A percentile compares a stretch with the other conserved stretches of the same genome.
phyloP scores from a whole-genome alignment of 352 stramenopile genomes.

The Phytophthora podocarpi region DNA sequence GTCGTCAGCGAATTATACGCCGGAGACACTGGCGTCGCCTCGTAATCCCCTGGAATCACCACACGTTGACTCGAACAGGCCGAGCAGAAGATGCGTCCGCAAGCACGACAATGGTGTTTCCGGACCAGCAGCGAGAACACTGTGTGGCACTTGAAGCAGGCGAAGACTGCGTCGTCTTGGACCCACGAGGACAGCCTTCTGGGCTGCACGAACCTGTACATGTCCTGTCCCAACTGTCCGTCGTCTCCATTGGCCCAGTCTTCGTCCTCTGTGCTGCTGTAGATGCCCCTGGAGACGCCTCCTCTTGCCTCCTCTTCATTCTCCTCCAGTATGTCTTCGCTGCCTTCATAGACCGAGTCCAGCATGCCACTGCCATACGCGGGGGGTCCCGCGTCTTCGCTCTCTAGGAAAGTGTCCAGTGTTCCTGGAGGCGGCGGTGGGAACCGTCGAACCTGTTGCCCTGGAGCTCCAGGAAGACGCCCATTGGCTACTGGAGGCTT shows the following conservation, averaged over 20 bases:
- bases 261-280: conserved; percentile 59
- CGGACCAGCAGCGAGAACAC: conserved; percentile 81
- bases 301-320: conserved; percentile 11
- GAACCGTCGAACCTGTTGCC: conserved; percentile 7
- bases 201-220: conserved; percentile 87
- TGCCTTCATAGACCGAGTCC: conserved; percentile 65
- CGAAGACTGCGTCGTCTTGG: conserved; percentile 85
- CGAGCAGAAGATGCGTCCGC: conserved; percentile 83
- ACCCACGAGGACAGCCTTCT: conserved; percentile 81
- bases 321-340: conserved; percentile 48
- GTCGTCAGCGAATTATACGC: conserved; percentile 66
- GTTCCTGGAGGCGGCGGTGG: conserved; percentile 12
- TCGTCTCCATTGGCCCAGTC: conserved; percentile 64
- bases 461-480: neutral
- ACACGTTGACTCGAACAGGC: conserved; percentile 82
- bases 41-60: conserved; percentile 81
- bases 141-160: conserved; percentile 86
- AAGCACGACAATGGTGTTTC: conserved; percentile 86
- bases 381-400: conserved; percentile 20
- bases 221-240: conserved; percentile 58
- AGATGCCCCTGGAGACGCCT: conserved; percentile 9
- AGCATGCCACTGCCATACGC: conserved; percentile 44
- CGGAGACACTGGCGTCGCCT: conserved; percentile 70
- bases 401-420: conserved; percentile 18
- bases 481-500: conserved; percentile 21